These are phyloP conservation scores for Clavispora vitiphila DNA, from an alignment of 805 yeast species.

Conservation along the genomic window DNA sequence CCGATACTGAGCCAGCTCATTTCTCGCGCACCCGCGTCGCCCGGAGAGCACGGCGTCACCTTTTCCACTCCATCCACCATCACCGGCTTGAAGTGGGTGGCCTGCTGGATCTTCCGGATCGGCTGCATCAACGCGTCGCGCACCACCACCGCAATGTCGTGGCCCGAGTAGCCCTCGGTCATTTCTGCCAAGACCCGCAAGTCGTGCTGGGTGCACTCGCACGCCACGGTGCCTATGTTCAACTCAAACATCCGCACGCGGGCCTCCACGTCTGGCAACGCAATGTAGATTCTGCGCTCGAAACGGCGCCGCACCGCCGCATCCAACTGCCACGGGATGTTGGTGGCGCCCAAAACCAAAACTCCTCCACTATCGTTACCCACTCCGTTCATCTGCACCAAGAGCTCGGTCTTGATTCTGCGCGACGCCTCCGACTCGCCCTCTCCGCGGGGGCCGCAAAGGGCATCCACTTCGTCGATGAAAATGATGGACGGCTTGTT, in stretches of 20 bases:
- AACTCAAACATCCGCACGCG: slow-evolving; percentile 90
- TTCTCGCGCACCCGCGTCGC: slow-evolving; percentile 81
- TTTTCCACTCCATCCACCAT: slow-evolving; percentile 41
- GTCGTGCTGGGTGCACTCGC: slow-evolving; percentile 68
- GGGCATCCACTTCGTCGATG: slow-evolving; percentile 96
- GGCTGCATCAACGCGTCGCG: slow-evolving; percentile 98
- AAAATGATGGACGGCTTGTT: slow-evolving; percentile 93
- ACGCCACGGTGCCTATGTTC: slow-evolving; percentile 87
- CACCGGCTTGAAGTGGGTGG: slow-evolving; percentile 84
- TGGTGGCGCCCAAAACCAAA: slow-evolving; percentile 92
- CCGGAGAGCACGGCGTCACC: slow-evolving; percentile 94
- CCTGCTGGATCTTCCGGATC: slow-evolving; percentile 87
- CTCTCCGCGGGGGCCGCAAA: slow-evolving; percentile 97
- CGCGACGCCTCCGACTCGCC: slow-evolving; percentile 96
- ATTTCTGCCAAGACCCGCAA: slow-evolving; percentile 75
- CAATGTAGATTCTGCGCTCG: slow-evolving; percentile 90
- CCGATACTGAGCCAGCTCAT: slow-evolving; percentile 92
- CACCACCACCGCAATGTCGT: slow-evolving; percentile 93
- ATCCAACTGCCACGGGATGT: slow-evolving; percentile 98
- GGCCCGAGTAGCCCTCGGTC: slow-evolving; percentile 98
- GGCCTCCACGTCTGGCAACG: slow-evolving; percentile 92
- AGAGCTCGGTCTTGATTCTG: slow-evolving; percentile 89
- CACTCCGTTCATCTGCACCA: slow-evolving; percentile 98
- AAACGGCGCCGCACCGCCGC: slow-evolving; percentile 96
- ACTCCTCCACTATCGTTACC: slow-evolving; percentile 94